Evolutionary conservation across 306 rosid species (phyloP).

Genomic region (Benincasa hispida): DNA sequence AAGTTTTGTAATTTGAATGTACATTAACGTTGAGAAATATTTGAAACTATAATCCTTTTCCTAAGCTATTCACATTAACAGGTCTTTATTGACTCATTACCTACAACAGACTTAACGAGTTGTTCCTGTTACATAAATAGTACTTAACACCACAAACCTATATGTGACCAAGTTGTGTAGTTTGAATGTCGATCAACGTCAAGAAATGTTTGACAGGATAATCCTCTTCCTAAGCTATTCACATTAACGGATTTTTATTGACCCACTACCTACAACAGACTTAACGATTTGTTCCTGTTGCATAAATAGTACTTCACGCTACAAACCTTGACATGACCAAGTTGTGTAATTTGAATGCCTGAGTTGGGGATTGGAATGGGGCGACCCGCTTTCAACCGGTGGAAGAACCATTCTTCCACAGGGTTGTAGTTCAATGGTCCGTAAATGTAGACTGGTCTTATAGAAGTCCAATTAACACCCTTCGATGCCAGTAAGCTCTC

Average conservation of each 20-base stretch:
- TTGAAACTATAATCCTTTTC: neutral
- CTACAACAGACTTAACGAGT: neutral
- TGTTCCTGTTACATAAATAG: neutral
- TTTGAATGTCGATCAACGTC: too few relatives aligned
- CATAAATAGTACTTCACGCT: neutral
- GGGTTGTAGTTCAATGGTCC: conserved; percentile 97
- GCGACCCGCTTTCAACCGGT: conserved; percentile 90
- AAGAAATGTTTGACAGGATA: too few relatives aligned
- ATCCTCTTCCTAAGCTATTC: neutral
- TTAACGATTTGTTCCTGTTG: neutral
- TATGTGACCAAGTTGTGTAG: conserved; percentile 92
- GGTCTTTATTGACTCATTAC: neutral
- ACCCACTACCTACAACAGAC: neutral
- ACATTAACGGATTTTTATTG: neutral
- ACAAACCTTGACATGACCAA: conserved; percentile 84
- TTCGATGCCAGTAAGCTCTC: conserved; percentile 60
- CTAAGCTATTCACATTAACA: neutral
- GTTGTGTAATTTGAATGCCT: conserved; percentile 80
- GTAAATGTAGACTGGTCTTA: conserved; percentile 92
- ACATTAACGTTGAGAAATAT: too few relatives aligned
- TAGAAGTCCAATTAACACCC: conserved; percentile 87
- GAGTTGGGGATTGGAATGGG: conserved; percentile 91
- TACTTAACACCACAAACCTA: conserved; percentile 29
- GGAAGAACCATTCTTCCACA: conserved; percentile 99
- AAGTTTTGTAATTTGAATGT: conserved; percentile 72